Evolutionary conservation across 2,329 filamentous ascomycete genomes (phyloP).

Genomic region (Beauveria sp.): DNA sequence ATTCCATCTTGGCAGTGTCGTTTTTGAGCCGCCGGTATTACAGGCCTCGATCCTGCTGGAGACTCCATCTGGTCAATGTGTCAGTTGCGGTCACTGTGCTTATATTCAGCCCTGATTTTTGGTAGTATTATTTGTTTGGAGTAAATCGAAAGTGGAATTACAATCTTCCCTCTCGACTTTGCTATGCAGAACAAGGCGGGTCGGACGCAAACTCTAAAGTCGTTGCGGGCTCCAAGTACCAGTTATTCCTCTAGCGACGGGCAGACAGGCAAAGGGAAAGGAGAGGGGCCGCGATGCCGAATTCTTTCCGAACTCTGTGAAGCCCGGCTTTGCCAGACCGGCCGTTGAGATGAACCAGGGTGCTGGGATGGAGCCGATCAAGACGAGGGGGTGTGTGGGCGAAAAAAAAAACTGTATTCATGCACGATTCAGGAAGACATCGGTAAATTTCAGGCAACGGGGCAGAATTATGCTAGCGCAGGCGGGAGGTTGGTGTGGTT

Average conservation of each 20-base stretch:
- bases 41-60: background rate
- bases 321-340: background rate
- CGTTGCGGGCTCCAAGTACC: background rate
- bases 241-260: background rate
- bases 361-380: background rate
- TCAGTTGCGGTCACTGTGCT: background rate
- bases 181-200: background rate
- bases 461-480: background rate
- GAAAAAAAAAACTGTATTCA: background rate
- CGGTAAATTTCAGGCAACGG: background rate
- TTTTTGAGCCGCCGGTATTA: background rate
- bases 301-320: background rate
- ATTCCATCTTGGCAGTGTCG: background rate
- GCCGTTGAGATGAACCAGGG: conserved; percentile 6
- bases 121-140: background rate
- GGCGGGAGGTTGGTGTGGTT: background rate
- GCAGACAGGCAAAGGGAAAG: background rate
- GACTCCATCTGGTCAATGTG: background rate
- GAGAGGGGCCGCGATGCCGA: background rate
- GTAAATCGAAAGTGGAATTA: background rate
- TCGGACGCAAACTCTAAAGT: background rate
- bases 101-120: too few relatives aligned
- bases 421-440: background rate
- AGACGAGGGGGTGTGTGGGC: background rate
- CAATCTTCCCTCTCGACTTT: background rate